These are phyloP conservation scores for Didymella keratinophila DNA, from an alignment of 2,329 filamentous ascomycete genomes.

Conservation along the genomic window DNA sequence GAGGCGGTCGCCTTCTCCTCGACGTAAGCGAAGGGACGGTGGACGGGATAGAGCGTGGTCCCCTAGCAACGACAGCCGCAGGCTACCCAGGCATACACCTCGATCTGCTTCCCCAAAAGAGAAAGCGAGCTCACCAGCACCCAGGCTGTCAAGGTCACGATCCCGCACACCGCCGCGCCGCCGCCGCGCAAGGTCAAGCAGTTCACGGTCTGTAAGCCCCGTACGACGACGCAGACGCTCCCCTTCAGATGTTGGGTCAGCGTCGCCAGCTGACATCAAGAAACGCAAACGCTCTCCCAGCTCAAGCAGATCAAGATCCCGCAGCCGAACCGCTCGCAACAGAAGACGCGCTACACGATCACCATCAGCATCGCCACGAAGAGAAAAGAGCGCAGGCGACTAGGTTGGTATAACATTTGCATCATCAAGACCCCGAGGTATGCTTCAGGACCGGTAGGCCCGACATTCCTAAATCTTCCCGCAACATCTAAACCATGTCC, in stretches of 20 bases:
- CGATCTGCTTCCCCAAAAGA: conserved; percentile 59
- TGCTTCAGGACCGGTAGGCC: not conserved
- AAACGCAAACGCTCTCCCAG: conserved; percentile 54
- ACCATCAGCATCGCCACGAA: conserved; percentile 26
- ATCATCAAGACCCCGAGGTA: not conserved
- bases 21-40: conserved; percentile 24
- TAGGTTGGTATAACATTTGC: conserved; percentile 22
- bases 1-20: conserved; percentile 37
- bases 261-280: conserved; percentile 60
- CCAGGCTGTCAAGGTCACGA: conserved; percentile 53
- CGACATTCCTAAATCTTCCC: not conserved
- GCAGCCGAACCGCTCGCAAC: conserved; percentile 27
- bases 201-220: conserved; percentile 50
- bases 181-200: conserved; percentile 48
- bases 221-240: conserved; percentile 56
- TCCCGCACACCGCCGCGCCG: conserved; percentile 46
- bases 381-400: conserved; percentile 16
- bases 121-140: conserved; percentile 63
- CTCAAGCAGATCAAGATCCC: conserved; percentile 51
- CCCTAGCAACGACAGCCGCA: conserved; percentile 42
- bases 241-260: conserved; percentile 53
- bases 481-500: not conserved
- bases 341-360: conserved; percentile 33
- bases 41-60: conserved; percentile 42
- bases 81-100: conserved; percentile 51